A percentile compares a stretch with the other conserved stretches of the same genome.
These are phyloP conservation scores for Colletotrichum sp. DNA, from an alignment of 2,329 filamentous ascomycete species.

Conservation along the genomic window DNA sequence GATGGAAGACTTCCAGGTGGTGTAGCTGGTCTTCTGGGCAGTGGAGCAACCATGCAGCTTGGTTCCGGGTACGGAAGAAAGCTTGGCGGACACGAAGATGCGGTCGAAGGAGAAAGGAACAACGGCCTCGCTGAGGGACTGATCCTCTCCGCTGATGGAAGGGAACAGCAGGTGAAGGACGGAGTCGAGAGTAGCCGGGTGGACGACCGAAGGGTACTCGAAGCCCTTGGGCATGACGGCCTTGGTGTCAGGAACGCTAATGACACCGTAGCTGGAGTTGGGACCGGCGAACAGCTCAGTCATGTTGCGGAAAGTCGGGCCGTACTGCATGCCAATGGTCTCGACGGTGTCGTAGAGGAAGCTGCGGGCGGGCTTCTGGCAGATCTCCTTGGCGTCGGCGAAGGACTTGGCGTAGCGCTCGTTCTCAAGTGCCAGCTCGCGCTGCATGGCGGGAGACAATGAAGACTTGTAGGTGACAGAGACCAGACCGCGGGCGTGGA, in stretches of 20 bases:
- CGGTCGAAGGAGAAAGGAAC: slow-evolving; percentile 14
- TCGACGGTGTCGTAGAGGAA: slow-evolving; percentile 22
- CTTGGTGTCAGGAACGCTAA: slow-evolving; percentile 13
- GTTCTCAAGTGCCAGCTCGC: slow-evolving; percentile 5
- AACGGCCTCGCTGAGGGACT: slow-evolving; percentile 5
- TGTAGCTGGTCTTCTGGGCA: slow-evolving; percentile 15
- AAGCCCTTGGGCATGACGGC: slow-evolving; percentile 19
- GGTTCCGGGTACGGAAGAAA: slow-evolving; percentile 1
- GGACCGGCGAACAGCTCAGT: background rate
- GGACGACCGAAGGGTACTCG: slow-evolving; percentile 15
- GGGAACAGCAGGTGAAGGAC: slow-evolving; percentile 20
- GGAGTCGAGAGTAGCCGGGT: slow-evolving; percentile 19
- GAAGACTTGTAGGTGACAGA: slow-evolving; percentile 13
- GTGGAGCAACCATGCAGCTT: slow-evolving; percentile 10
- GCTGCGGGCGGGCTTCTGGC: slow-evolving; percentile 8
- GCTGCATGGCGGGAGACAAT: slow-evolving; percentile 1
- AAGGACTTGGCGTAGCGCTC: slow-evolving; percentile 3
- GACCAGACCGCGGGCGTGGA: slow-evolving; percentile 16
- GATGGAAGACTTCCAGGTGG: slow-evolving; percentile 15
- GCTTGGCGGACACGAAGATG: slow-evolving; percentile 12
- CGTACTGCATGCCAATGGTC: slow-evolving; percentile 23
- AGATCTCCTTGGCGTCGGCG: background rate
- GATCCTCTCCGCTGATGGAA: slow-evolving; percentile 12
- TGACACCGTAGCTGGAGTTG: background rate
- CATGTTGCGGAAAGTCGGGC: slow-evolving; percentile 22